Evolutionary conservation across 2,329 filamentous ascomycete genomes (phyloP).

Genomic region (Pseudohalonectria lignicola): DNA sequence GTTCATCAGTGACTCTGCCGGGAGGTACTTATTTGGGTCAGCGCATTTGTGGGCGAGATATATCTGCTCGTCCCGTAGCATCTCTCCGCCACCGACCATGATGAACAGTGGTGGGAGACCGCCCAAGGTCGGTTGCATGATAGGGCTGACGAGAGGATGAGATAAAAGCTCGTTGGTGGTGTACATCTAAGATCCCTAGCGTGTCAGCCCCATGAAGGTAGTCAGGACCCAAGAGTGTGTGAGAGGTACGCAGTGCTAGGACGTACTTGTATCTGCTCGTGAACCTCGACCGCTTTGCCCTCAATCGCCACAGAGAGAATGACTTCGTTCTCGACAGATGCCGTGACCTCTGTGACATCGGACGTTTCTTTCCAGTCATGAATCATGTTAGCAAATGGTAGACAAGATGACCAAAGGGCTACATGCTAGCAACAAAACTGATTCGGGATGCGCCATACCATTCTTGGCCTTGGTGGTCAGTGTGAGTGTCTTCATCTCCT

Average conservation of each 20-base stretch:
- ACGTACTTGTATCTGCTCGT: slow-evolving; percentile 80
- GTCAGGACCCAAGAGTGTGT: background rate
- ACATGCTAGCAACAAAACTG: background rate
- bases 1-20: slow-evolving; percentile 51
- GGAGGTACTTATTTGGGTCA: slow-evolving; percentile 66
- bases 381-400: background rate
- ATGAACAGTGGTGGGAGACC: slow-evolving; percentile 82
- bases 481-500: slow-evolving; percentile 36
- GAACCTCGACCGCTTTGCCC: slow-evolving; percentile 60
- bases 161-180: slow-evolving; percentile 75
- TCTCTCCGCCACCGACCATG: slow-evolving; percentile 77
- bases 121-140: slow-evolving; percentile 78
- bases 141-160: slow-evolving; percentile 83
- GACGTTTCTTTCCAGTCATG: background rate
- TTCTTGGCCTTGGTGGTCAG: background rate
- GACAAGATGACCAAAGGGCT: too few relatives aligned
- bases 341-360: slow-evolving; percentile 4
- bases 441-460: too few relatives aligned
- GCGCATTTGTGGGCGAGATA: slow-evolving; percentile 93
- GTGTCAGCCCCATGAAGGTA: too few relatives aligned
- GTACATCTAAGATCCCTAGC: slow-evolving; percentile 49
- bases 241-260: background rate
- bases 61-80: slow-evolving; percentile 87
- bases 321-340: slow-evolving; percentile 18
- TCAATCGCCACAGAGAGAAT: slow-evolving; percentile 38